phyloP scores from a whole-genome alignment of 257 asterid species.

The Anisodus acutangulus region DNA sequence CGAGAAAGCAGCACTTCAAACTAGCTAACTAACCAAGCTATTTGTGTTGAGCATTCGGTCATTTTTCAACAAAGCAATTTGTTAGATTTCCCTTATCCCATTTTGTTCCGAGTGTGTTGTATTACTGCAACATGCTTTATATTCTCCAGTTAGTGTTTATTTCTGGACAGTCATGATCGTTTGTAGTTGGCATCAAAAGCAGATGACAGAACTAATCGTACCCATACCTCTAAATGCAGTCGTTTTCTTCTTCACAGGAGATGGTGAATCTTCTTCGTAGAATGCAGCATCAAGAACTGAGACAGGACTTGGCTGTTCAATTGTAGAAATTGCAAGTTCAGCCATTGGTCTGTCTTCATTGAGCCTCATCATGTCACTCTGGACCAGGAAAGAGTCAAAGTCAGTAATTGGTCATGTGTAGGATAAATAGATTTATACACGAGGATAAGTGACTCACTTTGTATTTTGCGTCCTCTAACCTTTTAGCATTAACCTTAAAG shows the following conservation, averaged over 20 bases:
- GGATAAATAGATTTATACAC: conserved; percentile 20
- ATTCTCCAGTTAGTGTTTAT: not conserved
- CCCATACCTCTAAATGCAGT: conserved; percentile 74
- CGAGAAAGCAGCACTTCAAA: not conserved
- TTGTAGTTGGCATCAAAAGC: not conserved
- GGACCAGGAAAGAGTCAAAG: conserved; percentile 32
- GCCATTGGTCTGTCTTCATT: conserved; percentile 51
- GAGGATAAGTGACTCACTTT: conserved; percentile 38
- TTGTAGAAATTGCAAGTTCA: conserved; percentile 49
- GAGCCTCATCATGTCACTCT: conserved; percentile 57
- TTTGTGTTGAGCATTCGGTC: not conserved
- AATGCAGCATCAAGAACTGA: conserved; percentile 85
- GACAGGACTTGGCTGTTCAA: conserved; percentile 94
- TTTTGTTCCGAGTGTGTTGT: not conserved
- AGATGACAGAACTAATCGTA: conserved; percentile 35
- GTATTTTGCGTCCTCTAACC: conserved; percentile 44
- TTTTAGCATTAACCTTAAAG: conserved; percentile 42
- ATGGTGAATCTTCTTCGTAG: conserved; percentile 79
- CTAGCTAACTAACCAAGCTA: not conserved
- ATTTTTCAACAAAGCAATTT: not conserved
- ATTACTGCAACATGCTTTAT: not conserved
- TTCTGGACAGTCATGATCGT: not conserved
- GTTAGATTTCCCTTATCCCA: not conserved
- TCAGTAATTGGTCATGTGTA: conserved; percentile 35
- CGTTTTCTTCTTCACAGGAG: conserved; percentile 82